Evolutionary conservation across 2,329 filamentous ascomycete genomes (phyloP), one percentile per base, ranked within the genome.

Genomic region (Alternaria brassicicola): DNA sequence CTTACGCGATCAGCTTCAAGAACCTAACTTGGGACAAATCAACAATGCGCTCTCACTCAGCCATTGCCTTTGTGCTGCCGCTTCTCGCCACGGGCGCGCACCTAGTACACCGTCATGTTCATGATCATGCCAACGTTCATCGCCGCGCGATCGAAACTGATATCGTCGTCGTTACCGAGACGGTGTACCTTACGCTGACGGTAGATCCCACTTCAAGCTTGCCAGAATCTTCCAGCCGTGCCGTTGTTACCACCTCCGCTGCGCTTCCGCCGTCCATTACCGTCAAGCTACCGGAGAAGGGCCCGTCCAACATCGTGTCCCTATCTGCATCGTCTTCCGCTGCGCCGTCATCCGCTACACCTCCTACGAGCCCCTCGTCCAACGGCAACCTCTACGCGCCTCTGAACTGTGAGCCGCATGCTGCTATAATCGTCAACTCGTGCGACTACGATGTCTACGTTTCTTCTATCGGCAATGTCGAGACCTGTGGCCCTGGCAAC

Each of bases 401-500:
- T 2, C 42, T 69, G 2, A 26, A 39, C 3, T 36, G 52, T 1
- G 12, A 55, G 4, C 17, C 65, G 1, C 49, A 61, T 33, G 30
- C 52, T 9, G 65, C 61, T 9, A 55, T 54, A 4, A 54, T 70
- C 21, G 49, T 58, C 19, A 70, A 69, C 46, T 70, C 66, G 0
- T 69, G 68, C 45, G 39, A 49, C 5, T 67, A 68, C 7, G 48
- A 61, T 0, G 48, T 70, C 28, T 68, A 61, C n/a, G 30, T 69
- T 3, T 55, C 46, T 3, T 70, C 66, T 0, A 50, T 61, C 1
- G 65, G 65, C 33, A 21, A 62, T 10, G 13, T 31, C 19, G 2
- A 21, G 3, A 31, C 13, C n/a, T 66, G 59, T 19, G 55, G 55
- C 1, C 39, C 52, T 0, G 52, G 41, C 0, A 39, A 36, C 30